Conservation (phyloP, 768 basidiomycete species). For the Leccinum subgranulosum region DNA sequence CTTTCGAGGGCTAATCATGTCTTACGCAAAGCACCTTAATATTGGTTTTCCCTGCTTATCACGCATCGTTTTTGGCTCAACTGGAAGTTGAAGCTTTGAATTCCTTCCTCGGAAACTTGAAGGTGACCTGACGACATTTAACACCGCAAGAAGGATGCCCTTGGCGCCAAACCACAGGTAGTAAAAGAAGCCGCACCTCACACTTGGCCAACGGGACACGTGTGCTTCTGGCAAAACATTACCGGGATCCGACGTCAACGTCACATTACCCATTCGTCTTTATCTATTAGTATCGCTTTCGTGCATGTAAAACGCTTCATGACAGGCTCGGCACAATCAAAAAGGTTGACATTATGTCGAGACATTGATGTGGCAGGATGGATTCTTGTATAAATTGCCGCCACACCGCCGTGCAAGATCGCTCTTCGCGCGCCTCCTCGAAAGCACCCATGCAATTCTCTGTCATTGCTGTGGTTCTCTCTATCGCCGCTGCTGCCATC, state of each 20-base stretch:
- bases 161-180: too few relatives aligned
- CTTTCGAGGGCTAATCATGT: background rate
- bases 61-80: too few relatives aligned
- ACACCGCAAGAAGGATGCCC: background rate
- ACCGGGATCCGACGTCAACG: background rate
- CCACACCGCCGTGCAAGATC: background rate
- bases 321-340: background rate
- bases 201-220: background rate
- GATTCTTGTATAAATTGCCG: background rate
- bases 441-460: conserved; percentile 3
- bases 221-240: background rate
- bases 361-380: background rate
- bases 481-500: background rate
- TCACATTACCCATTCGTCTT: background rate
- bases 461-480: background rate
- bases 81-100: background rate
- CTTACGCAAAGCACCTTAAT: background rate
- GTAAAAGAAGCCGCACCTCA: background rate
- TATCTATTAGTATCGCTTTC: background rate
- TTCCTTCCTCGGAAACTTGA: too few relatives aligned
- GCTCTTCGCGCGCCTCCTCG: background rate
- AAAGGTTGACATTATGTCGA: background rate
- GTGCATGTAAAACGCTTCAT: background rate
- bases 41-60: background rate
- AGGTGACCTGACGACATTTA: too few relatives aligned